Conservation (phyloP, 2,329 filamentous ascomycete species). For the Stagonosporopsis vannaccii region DNA sequence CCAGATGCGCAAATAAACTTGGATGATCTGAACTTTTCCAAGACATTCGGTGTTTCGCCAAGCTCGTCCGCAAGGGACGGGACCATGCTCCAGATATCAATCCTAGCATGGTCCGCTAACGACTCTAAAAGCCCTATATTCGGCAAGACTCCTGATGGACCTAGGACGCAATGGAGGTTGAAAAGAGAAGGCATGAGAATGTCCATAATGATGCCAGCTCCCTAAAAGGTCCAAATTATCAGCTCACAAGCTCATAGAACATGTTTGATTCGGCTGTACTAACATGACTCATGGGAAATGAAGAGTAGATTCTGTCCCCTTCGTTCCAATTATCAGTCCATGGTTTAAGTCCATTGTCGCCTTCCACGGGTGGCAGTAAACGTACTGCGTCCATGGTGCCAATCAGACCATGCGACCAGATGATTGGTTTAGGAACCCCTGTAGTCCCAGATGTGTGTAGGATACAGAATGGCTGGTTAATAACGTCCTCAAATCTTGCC, state of each 20-base stretch:
- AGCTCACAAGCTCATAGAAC: too few species aligned
- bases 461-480: background rate
- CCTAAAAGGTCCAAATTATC: background rate
- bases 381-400: background rate
- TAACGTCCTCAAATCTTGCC: background rate
- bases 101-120: background rate
- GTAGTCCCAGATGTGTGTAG: background rate
- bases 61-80: background rate
- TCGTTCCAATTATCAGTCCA: background rate
- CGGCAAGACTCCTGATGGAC: background rate
- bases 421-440: background rate
- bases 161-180: background rate
- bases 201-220: background rate
- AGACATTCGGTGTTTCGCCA: background rate
- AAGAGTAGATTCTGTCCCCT: background rate
- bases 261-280: background rate
- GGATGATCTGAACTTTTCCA: background rate
- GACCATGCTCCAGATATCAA: background rate
- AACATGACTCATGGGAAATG: background rate
- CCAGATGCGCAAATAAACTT: background rate
- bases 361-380: background rate
- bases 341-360: background rate
- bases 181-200: background rate
- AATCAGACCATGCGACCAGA: background rate
- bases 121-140: background rate